A percentile compares a stretch with the other conserved stretches of the same genome.
Conservation (phyloP, 257 asterid species). For the Ehretia macrophylla region DNA sequence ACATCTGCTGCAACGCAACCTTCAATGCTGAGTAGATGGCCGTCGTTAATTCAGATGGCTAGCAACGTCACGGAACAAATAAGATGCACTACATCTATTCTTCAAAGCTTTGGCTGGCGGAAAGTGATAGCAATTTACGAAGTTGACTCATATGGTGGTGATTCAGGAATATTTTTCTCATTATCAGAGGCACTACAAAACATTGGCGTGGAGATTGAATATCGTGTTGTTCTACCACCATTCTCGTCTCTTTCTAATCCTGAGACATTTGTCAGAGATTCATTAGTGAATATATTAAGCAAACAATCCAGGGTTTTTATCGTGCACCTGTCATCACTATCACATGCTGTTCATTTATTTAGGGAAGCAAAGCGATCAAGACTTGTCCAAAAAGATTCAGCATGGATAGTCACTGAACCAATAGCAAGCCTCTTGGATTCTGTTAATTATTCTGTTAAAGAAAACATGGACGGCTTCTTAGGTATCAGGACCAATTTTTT, state of each 20-base stretch:
- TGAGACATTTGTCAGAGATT: constrained; percentile 12
- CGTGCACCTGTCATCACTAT: constrained; percentile 26
- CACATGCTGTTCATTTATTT: no score
- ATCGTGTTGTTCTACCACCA: constrained; percentile 31
- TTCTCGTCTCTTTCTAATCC: constrained; percentile 24
- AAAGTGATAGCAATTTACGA: constrained; percentile 29
- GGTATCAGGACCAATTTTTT: constrained; percentile 27
- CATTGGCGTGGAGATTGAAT: no score
- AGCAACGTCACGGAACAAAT: constrained; percentile 20
- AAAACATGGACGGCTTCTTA: constrained; percentile 30
- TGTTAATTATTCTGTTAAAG: constrained; percentile 12
- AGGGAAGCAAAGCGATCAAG: constrained; percentile 31
- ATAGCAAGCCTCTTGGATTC: constrained; percentile 32
- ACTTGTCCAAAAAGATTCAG: constrained; percentile 35
- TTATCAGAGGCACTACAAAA: constrained; percentile 27
- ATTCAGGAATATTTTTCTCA: constrained; percentile 23
- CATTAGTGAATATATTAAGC: constrained; percentile 12
- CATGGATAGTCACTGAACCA: constrained; percentile 33
- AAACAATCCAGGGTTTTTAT: constrained; percentile 41
- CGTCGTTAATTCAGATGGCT: constrained; percentile 34
- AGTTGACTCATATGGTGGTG: constrained; percentile 23
- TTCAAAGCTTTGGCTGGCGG: constrained; percentile 28
- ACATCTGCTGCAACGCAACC: constrained; percentile 9
- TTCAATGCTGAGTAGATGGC: constrained; percentile 27
- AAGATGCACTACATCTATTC: constrained; percentile 17